phyloP scores from a whole-genome alignment of 768 basidiomycete genomes.

The Tylopilus vinaceipallidus region DNA sequence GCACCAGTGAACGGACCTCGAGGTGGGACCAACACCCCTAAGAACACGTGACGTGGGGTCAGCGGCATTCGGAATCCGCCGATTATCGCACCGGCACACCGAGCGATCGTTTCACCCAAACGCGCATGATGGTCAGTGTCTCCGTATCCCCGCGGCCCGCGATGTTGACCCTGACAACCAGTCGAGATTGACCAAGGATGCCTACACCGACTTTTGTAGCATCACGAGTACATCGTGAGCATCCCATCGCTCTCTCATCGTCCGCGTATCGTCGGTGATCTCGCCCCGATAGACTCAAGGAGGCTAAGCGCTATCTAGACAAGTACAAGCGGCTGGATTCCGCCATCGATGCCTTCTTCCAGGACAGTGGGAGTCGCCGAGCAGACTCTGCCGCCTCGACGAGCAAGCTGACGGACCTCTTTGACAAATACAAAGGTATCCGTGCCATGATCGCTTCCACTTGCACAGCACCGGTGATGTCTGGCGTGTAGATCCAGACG shows the following conservation, averaged over 20 bases:
- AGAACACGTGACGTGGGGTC: constrained; percentile 21
- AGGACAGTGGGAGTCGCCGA: constrained; percentile 34
- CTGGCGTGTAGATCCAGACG: constrained; percentile 48
- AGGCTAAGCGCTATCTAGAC: constrained; percentile 68
- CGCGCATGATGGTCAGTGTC: constrained; percentile 28
- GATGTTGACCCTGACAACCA: constrained; percentile 1
- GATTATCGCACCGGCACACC: constrained; percentile 14
- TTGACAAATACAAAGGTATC: constrained; percentile 68
- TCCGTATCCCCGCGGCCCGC: background rate
- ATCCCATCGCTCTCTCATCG: background rate
- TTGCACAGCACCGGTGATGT: constrained; percentile 1
- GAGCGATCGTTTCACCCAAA: background rate
- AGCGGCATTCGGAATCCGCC: constrained; percentile 23
- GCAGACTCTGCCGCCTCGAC: constrained; percentile 38
- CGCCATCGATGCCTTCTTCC: constrained; percentile 75
- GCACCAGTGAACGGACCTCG: constrained; percentile 17
- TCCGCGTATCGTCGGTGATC: background rate
- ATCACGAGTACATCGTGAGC: constrained; percentile 75
- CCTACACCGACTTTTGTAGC: constrained; percentile 55
- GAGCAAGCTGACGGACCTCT: constrained; percentile 54
- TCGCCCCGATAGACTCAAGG: constrained; percentile 34
- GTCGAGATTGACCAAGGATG: constrained; percentile 38
- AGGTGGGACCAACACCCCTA: constrained; percentile 1
- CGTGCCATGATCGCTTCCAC: constrained; percentile 3
- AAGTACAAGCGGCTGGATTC: constrained; percentile 66